These are phyloP conservation scores for Straminergon stramineum DNA, from an alignment of 225 moss, liverwort and hornwort species.

Conservation along the genomic window DNA sequence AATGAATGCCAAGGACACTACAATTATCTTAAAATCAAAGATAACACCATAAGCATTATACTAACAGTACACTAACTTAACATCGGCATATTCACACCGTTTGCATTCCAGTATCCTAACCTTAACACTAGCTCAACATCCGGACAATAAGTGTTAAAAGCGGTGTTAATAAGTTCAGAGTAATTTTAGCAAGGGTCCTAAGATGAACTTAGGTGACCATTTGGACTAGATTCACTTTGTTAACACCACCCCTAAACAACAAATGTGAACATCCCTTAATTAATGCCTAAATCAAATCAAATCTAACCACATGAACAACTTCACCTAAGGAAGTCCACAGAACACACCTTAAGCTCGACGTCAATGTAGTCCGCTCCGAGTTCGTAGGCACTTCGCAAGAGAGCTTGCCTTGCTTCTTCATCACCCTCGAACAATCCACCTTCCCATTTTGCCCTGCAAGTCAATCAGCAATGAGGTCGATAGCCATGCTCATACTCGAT, in stretches of 20 bases:
- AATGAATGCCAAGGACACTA: background rate
- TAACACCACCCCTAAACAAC: background rate
- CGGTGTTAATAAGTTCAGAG: background rate
- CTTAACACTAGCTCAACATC: background rate
- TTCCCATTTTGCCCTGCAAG: constrained; percentile 79
- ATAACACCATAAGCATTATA: background rate
- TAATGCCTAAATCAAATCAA: background rate
- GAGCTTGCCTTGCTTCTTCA: constrained; percentile 59
- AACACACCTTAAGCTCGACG: constrained; percentile 13
- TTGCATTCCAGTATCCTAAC: background rate
- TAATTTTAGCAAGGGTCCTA: background rate
- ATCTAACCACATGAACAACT: background rate
- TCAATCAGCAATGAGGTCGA: background rate
- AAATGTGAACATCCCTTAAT: background rate
- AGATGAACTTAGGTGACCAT: background rate
- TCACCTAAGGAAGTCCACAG: background rate
- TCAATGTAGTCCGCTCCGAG: constrained; percentile 88
- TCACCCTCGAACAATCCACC: constrained; percentile 53
- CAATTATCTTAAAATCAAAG: background rate
- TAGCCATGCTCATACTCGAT: background rate
- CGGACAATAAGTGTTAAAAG: background rate
- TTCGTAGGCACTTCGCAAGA: constrained; percentile 61
- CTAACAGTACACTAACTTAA: background rate
- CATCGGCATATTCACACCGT: background rate
- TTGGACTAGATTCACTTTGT: background rate